A percentile compares a stretch with the other conserved stretches of the same genome.
These are phyloP conservation scores for Rubroshorea leprosula DNA, from an alignment of 345 rosid genomes.

Conservation along the genomic window DNA sequence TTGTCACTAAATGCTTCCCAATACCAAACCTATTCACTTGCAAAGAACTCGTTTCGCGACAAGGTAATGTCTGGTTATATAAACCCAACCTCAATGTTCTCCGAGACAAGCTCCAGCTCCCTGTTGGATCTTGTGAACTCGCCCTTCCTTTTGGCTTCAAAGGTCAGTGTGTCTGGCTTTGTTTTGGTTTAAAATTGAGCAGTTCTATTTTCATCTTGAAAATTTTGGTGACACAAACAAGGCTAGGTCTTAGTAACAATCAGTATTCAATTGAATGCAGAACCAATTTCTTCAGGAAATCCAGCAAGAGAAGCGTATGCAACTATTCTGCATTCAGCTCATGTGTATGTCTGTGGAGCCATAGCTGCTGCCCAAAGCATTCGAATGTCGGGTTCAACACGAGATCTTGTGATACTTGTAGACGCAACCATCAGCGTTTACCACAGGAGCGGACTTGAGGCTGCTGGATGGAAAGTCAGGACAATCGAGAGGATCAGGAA, in stretches of 20 bases:
- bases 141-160: conserved; percentile 69
- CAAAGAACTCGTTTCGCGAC: conserved; percentile 56
- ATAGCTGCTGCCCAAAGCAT: conserved; percentile 91
- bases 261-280: conserved; percentile 28
- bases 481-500: conserved; percentile 82
- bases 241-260: too few species aligned
- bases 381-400: conserved; percentile 77
- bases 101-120: conserved; percentile 73
- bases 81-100: conserved; percentile 55
- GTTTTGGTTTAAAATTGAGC: not conserved
- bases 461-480: conserved; percentile 89
- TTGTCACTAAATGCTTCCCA: conserved; percentile 66
- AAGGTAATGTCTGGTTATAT: conserved; percentile 68
- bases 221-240: not conserved
- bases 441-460: conserved; percentile 80
- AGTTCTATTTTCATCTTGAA: too few species aligned
- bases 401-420: conserved; percentile 89
- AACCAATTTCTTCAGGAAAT: conserved; percentile 46
- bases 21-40: conserved; percentile 77
- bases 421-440: conserved; percentile 69
- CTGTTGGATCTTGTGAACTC: conserved; percentile 91
- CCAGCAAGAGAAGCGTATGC: conserved; percentile 81
- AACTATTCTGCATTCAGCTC: conserved; percentile 89
- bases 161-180: conserved; percentile 33
- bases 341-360: conserved; percentile 88